A percentile compares a stretch with the other conserved stretches of the same genome.
Conservation (phyloP, 371 early-diverging fungal genomes). For the Mortierella sp. region DNA sequence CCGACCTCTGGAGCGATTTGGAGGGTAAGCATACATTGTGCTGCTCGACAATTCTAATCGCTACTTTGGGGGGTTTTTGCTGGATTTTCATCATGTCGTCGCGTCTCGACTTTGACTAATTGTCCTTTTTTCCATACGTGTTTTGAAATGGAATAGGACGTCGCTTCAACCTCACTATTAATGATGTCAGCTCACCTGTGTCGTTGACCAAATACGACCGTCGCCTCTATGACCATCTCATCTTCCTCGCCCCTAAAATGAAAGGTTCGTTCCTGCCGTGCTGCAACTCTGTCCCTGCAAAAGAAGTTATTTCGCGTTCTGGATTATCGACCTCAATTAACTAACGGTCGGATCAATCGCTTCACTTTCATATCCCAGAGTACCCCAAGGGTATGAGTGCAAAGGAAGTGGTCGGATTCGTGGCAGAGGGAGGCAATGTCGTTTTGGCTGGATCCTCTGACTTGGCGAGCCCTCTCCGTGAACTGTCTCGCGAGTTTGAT, state of each 20-base stretch:
- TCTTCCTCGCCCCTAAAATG: conserved; percentile 79
- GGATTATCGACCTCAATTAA: background rate
- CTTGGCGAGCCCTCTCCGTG: conserved; percentile 79
- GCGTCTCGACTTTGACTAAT: background rate
- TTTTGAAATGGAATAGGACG: conserved; percentile 67
- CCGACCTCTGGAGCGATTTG: conserved; percentile 74
- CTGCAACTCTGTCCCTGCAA: background rate
- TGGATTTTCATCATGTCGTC: conserved; percentile 12
- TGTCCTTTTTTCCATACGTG: conserved; percentile 10
- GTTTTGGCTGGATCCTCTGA: conserved; percentile 78
- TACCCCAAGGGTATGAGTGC: conserved; percentile 67
- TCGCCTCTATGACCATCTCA: conserved; percentile 76
- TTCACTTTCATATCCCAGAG: conserved; percentile 29
- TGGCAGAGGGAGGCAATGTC: conserved; percentile 94
- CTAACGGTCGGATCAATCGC: background rate
- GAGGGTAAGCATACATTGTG: conserved; percentile 62
- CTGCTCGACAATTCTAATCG: background rate
- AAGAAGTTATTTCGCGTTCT: background rate
- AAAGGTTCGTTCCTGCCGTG: conserved; percentile 61
- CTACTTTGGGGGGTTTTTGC: background rate
- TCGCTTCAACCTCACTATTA: conserved; percentile 70
- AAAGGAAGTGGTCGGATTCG: conserved; percentile 83
- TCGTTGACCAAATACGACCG: conserved; percentile 67
- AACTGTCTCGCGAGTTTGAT: conserved; percentile 89
- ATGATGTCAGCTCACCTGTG: conserved; percentile 60